Evolutionary conservation across 768 basidiomycete genomes (phyloP).

Genomic region (Pleurotus sapidus): DNA sequence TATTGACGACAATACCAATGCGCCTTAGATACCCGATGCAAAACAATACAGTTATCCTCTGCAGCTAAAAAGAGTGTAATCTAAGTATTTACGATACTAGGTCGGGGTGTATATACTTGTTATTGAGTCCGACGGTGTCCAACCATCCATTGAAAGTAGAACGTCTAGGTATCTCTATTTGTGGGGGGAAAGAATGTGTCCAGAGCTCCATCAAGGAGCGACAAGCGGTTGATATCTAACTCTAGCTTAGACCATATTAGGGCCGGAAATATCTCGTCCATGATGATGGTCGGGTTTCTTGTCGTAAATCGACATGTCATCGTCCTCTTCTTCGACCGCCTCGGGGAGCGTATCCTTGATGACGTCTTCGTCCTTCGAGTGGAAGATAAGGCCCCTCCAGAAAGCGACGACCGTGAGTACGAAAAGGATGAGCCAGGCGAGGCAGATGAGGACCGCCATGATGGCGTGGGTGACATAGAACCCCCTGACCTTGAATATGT

Average conservation of each 20-base stretch:
- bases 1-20: no score
- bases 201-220: no score
- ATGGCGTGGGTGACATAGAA: constrained; percentile 36
- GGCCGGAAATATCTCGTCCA: neutral
- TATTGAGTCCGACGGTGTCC: neutral
- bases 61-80: no score
- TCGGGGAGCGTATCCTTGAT: constrained; percentile 27
- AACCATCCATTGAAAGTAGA: neutral
- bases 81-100: no score
- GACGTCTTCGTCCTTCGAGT: constrained; percentile 39
- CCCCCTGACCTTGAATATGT: constrained; percentile 36
- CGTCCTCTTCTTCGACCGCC: neutral
- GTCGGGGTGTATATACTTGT: neutral
- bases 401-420: constrained; percentile 38
- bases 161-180: no score
- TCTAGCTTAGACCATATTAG: neutral
- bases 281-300: neutral
- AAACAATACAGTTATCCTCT: no score
- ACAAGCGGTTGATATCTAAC: no score
- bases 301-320: constrained; percentile 4
- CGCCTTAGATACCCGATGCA: no score
- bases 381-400: constrained; percentile 40
- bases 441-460: constrained; percentile 36
- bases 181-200: no score
- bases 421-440: constrained; percentile 39